phyloP scores from a whole-genome alignment of 1,284 basidiomycete genomes.

The Porogramme epimiltina region DNA sequence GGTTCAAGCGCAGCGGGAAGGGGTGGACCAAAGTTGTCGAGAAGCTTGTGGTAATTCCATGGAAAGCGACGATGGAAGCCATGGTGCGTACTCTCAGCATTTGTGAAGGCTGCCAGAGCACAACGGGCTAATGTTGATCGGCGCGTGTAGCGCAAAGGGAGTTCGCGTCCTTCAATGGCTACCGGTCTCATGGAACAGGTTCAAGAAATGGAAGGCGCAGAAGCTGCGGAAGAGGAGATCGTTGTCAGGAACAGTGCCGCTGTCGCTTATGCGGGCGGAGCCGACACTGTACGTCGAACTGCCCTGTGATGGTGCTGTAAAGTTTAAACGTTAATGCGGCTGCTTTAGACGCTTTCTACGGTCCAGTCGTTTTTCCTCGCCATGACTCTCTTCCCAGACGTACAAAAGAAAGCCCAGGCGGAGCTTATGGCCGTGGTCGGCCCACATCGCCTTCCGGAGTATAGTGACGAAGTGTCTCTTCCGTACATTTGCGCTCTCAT shows the following conservation, averaged over 20 bases:
- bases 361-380: conserved; percentile 35
- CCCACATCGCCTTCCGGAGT: conserved; percentile 17
- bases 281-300: background rate
- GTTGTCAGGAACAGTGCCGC: conserved; percentile 6
- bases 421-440: conserved; percentile 32
- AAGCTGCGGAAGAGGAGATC: conserved; percentile 6
- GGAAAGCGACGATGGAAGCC: conserved; percentile 3
- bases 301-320: too few species aligned
- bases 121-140: too few species aligned
- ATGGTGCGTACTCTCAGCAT: conserved; percentile 5
- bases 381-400: conserved; percentile 36
- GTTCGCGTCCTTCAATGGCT: conserved; percentile 2
- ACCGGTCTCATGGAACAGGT: conserved; percentile 2
- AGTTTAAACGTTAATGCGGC: background rate
- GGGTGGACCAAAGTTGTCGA: background rate
- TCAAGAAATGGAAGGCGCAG: background rate
- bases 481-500: conserved; percentile 23
- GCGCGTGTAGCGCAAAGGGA: conserved; percentile 2
- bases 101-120: too few species aligned
- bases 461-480: conserved; percentile 11
- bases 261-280: conserved; percentile 7
- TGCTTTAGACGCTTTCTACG: conserved; percentile 21
- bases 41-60: conserved; percentile 6
- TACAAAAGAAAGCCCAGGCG: conserved; percentile 28
- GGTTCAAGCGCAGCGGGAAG: background rate